Conservation (phyloP, 257 asterid species). For the Lithospermum erythrorhizon region DNA sequence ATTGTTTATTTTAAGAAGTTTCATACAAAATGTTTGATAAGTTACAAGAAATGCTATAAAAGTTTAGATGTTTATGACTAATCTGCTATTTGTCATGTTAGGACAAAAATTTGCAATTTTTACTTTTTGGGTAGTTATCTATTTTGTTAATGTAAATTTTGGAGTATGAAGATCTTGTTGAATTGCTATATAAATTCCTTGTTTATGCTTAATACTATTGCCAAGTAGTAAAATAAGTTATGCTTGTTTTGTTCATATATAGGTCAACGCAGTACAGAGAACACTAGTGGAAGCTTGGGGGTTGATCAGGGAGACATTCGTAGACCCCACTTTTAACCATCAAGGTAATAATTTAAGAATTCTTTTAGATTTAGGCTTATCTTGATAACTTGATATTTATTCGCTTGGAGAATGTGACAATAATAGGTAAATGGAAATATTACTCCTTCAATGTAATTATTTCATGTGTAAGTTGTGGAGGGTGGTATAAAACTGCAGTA, state of each 20-base stretch:
- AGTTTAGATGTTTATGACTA: not conserved
- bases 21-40: too few relatives aligned
- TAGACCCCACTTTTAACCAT: conserved; percentile 97
- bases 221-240: not conserved
- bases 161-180: not conserved
- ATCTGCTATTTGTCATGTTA: too few relatives aligned
- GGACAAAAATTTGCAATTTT: not conserved
- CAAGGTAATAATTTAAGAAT: conserved; percentile 39
- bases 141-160: not conserved
- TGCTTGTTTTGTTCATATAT: not conserved
- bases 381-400: not conserved
- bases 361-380: not conserved
- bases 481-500: not conserved
- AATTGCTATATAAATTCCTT: conserved; percentile 2
- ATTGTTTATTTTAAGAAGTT: too few relatives aligned
- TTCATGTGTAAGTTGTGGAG: not conserved
- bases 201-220: not conserved
- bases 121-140: not conserved
- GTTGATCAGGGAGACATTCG: conserved; percentile 78
- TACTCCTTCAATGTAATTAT: not conserved
- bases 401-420: not conserved
- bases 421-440: not conserved
- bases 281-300: conserved; percentile 98
- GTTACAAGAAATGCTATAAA: not conserved
- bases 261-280: conserved; percentile 89